A percentile compares a stretch with the other conserved stretches of the same genome.
These are phyloP conservation scores for Penicillium aurantiogriseum DNA, from an alignment of 2,329 filamentous ascomycete genomes.

Conservation along the genomic window DNA sequence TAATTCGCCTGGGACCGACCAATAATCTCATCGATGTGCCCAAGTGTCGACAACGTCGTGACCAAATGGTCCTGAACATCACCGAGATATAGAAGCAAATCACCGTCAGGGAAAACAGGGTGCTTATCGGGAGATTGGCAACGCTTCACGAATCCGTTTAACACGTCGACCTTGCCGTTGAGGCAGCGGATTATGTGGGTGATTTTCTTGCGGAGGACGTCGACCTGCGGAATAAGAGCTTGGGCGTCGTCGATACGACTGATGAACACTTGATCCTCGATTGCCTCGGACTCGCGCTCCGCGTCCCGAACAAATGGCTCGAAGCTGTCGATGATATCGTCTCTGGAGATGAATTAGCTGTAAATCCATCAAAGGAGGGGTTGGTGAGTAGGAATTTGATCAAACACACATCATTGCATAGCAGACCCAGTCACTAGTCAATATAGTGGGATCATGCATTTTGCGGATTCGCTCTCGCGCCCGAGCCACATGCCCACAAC, in stretches of 20 bases:
- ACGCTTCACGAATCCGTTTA: constrained; percentile 93
- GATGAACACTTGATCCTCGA: constrained; percentile 93
- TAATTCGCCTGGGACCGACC: constrained; percentile 91
- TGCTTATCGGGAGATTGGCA: constrained; percentile 82
- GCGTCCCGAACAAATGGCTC: constrained; percentile 80
- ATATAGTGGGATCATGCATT: constrained; percentile 83
- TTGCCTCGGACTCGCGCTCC: constrained; percentile 80
- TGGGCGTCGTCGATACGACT: constrained; percentile 85
- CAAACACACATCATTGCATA: constrained; percentile 83
- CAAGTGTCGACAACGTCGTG: constrained; percentile 92
- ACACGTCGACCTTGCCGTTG: constrained; percentile 91
- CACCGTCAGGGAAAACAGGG: constrained; percentile 85
- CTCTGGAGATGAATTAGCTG: constrained; percentile 49
- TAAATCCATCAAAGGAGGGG: neutral
- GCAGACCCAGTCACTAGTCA: constrained; percentile 97
- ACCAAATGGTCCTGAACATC: constrained; percentile 99
- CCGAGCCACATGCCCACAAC: constrained; percentile 77
- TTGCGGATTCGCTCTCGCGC: constrained; percentile 85
- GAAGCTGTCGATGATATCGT: constrained; percentile 95
- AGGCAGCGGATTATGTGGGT: constrained; percentile 86
- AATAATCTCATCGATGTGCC: constrained; percentile 95
- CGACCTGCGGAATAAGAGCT: constrained; percentile 78
- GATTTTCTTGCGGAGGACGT: constrained; percentile 84
- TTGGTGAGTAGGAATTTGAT: neutral
- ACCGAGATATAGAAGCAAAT: constrained; percentile 90